Base-by-base conservation (phyloP, 371 early-diverging fungal genomes). In the Blakeslea trispora region DNA sequence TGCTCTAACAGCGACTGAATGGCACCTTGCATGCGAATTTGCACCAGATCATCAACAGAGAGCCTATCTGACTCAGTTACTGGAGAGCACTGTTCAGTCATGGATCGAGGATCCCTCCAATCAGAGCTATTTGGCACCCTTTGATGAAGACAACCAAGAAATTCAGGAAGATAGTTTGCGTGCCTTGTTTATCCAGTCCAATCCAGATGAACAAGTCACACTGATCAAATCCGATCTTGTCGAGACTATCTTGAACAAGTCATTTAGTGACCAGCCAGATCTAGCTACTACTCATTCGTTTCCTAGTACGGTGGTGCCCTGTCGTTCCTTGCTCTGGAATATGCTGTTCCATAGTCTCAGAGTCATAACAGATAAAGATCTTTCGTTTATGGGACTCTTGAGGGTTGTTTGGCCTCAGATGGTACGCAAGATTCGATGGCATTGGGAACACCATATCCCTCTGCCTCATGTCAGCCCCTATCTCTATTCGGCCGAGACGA, bases 251-350 rank as follows among this genome's bases (percentile, higher is more conserved):
- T 17, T 75, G 10, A 47, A 37, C 14, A n/a, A 44, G 1, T 35
- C 50, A n/a, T n/a, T 60, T 5, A 21, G 19, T 13, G 34, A 48
- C 11, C 8, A 54, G 14, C 31, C 14, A 45, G 18, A 50, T 2
- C 1, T 11, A 50, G 13, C 19, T 32, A 0, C 28, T 23, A 18
- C 10, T 40, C 34, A 31, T 5, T 19, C 32, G 53, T 83, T 1
- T 50, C 63, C 9, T 66, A 71, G 7, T 84, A 6, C 72, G 75
- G 8, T 62, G 79, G 35, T 90, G 4, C 91, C 91, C 2, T 74
- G 71, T 41, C 71, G 71, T 22, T 89, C 90, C 2, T 71, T 91
- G 47, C 71, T 91, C 19, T 91, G 90, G 90, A 81, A 84, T 13
- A 60, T 90, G 44, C 49, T 85, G 21, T 67, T 79, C 32, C 72